Conservation (phyloP, 805 yeast genomes). For the Kodamaea hsintzibuensis region DNA sequence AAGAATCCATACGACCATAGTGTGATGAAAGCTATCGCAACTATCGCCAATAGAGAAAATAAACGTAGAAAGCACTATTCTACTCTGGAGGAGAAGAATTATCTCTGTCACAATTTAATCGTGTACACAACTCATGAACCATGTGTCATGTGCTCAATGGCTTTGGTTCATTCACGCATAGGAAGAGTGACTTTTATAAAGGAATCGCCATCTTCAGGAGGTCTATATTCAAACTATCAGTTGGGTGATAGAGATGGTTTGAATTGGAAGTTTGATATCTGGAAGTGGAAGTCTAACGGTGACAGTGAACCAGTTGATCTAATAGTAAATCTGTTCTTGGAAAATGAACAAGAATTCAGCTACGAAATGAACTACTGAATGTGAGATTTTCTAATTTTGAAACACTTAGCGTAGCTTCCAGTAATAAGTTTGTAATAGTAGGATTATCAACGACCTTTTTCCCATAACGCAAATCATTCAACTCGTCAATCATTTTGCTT, state of each 20-base stretch:
- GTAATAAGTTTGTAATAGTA: slow-evolving; percentile 16
- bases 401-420: slow-evolving; percentile 17
- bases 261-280: slow-evolving; percentile 86
- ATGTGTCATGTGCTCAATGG: slow-evolving; percentile 96
- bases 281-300: slow-evolving; percentile 59
- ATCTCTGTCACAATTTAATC: slow-evolving; percentile 73
- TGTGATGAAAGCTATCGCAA: slow-evolving; percentile 67
- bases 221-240: slow-evolving; percentile 67
- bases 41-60: slow-evolving; percentile 60
- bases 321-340: neutral
- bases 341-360: neutral
- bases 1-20: slow-evolving; percentile 68
- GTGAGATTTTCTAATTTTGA: slow-evolving; percentile 11
- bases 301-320: neutral
- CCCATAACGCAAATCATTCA: slow-evolving; percentile 30
- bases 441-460: slow-evolving; percentile 8
- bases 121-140: slow-evolving; percentile 95
- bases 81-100: slow-evolving; percentile 30
- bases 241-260: slow-evolving; percentile 73
- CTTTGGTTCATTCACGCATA: slow-evolving; percentile 86
- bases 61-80: slow-evolving; percentile 22
- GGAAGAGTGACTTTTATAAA: slow-evolving; percentile 63
- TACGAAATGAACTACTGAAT: slow-evolving; percentile 1
- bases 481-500: slow-evolving; percentile 18
- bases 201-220: slow-evolving; percentile 39